A percentile compares a stretch with the other conserved stretches of the same genome.
Evolutionary conservation across 257 asterid genomes (phyloP).

Genomic region (Ligustrum vulgare): DNA sequence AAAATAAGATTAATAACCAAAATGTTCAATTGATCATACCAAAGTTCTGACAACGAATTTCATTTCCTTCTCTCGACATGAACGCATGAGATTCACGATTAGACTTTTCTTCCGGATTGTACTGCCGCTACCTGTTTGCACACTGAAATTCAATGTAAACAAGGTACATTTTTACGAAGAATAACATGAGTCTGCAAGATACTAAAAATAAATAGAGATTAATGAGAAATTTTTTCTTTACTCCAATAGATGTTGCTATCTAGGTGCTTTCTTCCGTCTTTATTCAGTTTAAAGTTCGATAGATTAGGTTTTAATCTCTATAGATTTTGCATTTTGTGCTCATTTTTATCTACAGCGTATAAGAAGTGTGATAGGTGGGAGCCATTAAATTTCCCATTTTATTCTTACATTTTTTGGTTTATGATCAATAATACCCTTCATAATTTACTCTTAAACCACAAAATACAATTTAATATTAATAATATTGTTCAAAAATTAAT

Average conservation of each 20-base stretch:
- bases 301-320: background rate
- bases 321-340: background rate
- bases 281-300: background rate
- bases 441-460: too few species aligned
- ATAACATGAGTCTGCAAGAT: slow-evolving; percentile 8
- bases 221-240: background rate
- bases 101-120: slow-evolving; percentile 72
- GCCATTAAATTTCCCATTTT: too few species aligned
- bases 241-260: background rate
- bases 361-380: too few species aligned
- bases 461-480: too few species aligned
- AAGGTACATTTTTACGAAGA: slow-evolving; percentile 25
- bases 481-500: too few species aligned
- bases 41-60: slow-evolving; percentile 86
- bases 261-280: background rate
- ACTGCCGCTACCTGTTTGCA: slow-evolving; percentile 90
- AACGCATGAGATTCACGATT: slow-evolving; percentile 78
- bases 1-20: slow-evolving; percentile 16
- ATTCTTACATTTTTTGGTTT: too few species aligned
- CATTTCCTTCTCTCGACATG: slow-evolving; percentile 93
- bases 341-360: background rate
- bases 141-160: slow-evolving; percentile 62
- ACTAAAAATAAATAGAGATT: slow-evolving; percentile 11
- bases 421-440: too few species aligned
- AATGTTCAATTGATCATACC: slow-evolving; percentile 45